These are phyloP conservation scores for Scutellaria baicalensis DNA, from an alignment of 257 asterid species.

Conservation along the genomic window DNA sequence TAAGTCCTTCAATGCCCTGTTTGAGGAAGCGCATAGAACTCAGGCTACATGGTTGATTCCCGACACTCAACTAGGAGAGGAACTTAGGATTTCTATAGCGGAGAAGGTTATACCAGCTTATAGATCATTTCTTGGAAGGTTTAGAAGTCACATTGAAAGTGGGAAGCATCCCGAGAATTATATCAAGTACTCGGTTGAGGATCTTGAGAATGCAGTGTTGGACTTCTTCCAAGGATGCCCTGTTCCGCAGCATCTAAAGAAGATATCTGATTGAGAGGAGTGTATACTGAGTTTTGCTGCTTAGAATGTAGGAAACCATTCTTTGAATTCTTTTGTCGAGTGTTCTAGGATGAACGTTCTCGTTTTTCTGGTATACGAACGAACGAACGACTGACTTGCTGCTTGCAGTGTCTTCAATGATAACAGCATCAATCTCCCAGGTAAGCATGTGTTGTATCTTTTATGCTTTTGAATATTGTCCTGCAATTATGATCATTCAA, in stretches of 20 bases:
- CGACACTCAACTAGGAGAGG: slow-evolving; percentile 81
- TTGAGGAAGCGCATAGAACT: slow-evolving; percentile 85
- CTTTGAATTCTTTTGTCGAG: slow-evolving; percentile 59
- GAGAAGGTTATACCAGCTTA: slow-evolving; percentile 78
- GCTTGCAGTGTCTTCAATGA: slow-evolving; percentile 8
- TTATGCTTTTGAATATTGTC: too few species aligned
- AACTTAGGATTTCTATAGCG: slow-evolving; percentile 72
- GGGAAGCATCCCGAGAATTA: slow-evolving; percentile 91
- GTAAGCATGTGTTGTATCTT: too few species aligned
- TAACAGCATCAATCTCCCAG: too few species aligned
- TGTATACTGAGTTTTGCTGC: slow-evolving; percentile 20
- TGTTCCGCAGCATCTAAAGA: slow-evolving; percentile 63
- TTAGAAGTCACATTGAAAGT: slow-evolving; percentile 80
- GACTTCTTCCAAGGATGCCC: slow-evolving; percentile 84
- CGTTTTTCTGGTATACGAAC: slow-evolving; percentile 10
- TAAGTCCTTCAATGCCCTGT: slow-evolving; percentile 76
- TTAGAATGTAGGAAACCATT: slow-evolving; percentile 56
- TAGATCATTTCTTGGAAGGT: slow-evolving; percentile 80
- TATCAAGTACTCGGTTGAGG: slow-evolving; percentile 85
- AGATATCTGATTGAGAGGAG: slow-evolving; percentile 46
- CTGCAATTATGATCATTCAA: too few species aligned
- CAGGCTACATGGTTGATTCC: slow-evolving; percentile 87
- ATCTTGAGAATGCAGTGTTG: slow-evolving; percentile 74
- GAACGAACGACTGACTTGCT: too few species aligned
- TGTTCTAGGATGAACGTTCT: slow-evolving; percentile 43